Percentiles rank a stretch among this genome's conserved stretches.
phyloP scores from a whole-genome alignment of 371 early-diverging fungal species.

The Rhizomucor pusillus region DNA sequence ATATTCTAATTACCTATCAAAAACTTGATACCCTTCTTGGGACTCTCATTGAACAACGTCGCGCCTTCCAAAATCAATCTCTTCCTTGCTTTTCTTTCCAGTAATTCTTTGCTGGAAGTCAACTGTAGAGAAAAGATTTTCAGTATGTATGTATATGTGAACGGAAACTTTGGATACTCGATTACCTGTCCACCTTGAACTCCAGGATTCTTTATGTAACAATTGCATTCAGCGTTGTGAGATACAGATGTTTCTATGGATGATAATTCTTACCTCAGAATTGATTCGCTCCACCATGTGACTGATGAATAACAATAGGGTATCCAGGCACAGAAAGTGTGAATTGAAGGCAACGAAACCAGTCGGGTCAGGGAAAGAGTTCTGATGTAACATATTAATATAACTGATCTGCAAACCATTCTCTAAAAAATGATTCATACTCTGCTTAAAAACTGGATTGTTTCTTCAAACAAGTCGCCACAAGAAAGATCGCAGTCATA shows the following conservation, averaged over 20 bases:
- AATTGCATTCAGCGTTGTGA: no score
- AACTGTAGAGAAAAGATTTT: background rate
- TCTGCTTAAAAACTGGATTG: constrained; percentile 71
- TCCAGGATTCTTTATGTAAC: no score
- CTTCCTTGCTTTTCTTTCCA: constrained; percentile 55
- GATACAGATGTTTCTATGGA: background rate
- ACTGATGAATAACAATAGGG: constrained; percentile 72
- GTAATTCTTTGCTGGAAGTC: constrained; percentile 28
- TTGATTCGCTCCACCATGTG: constrained; percentile 74
- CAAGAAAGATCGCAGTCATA: constrained; percentile 86
- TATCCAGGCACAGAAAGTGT: constrained; percentile 76
- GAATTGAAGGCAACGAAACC: constrained; percentile 61
- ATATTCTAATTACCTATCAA: constrained; percentile 39
- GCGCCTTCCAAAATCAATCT: constrained; percentile 77
- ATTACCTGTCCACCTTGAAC: no score
- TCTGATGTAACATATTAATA: constrained; percentile 25
- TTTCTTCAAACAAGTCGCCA: constrained; percentile 84
- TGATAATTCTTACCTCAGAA: constrained; percentile 14
- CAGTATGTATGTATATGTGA: no score
- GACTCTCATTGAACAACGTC: constrained; percentile 78
- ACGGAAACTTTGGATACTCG: no score
- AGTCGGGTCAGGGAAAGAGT: constrained; percentile 73
- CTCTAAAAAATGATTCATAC: constrained; percentile 19
- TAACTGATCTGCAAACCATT: no score
- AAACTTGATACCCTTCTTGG: constrained; percentile 81